phyloP scores from a whole-genome alignment of 1,284 basidiomycete genomes.

The Malassezia dermatis region DNA sequence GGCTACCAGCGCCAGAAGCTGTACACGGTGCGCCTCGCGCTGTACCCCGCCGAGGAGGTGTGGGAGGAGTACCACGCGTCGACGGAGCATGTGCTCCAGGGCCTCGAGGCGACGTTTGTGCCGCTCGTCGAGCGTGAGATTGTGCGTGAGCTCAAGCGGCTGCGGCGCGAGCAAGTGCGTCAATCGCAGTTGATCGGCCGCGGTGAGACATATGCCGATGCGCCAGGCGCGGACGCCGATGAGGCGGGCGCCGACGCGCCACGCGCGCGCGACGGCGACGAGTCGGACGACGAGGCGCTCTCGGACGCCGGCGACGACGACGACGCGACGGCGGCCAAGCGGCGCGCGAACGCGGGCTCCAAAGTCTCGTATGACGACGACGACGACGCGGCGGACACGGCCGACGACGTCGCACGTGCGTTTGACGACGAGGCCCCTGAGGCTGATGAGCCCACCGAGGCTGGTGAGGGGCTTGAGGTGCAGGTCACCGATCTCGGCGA shows the following conservation, averaged over 20 bases:
- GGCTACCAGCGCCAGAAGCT: slow-evolving; percentile 60
- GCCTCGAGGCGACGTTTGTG: slow-evolving; percentile 69
- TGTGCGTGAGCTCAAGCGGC: slow-evolving; percentile 70
- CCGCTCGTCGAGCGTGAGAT: slow-evolving; percentile 78
- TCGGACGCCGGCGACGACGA: slow-evolving; percentile 54
- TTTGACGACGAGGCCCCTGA: slow-evolving; percentile 47
- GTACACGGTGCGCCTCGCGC: slow-evolving; percentile 70
- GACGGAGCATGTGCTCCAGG: slow-evolving; percentile 62
- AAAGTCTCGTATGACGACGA: slow-evolving; percentile 63
- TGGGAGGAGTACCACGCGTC: slow-evolving; percentile 71
- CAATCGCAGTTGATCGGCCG: slow-evolving; percentile 72
- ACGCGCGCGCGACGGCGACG: slow-evolving; percentile 22
- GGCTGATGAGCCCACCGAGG: slow-evolving; percentile 23
- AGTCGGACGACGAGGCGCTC: slow-evolving; percentile 28
- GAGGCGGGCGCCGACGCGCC: slow-evolving; percentile 12
- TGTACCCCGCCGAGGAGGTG: slow-evolving; percentile 83
- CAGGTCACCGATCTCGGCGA: slow-evolving; percentile 49
- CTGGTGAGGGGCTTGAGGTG: slow-evolving; percentile 27
- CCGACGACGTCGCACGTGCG: slow-evolving; percentile 60
- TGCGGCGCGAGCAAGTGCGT: slow-evolving; percentile 67
- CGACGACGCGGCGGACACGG: slow-evolving; percentile 46
- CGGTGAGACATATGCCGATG: slow-evolving; percentile 52
- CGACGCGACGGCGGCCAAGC: slow-evolving; percentile 64
- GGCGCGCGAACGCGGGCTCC: slow-evolving; percentile 57
- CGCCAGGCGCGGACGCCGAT: slow-evolving; percentile 52